phyloP scores from a whole-genome alignment of 331 rosid species.

The Stylosanthes scabra region DNA sequence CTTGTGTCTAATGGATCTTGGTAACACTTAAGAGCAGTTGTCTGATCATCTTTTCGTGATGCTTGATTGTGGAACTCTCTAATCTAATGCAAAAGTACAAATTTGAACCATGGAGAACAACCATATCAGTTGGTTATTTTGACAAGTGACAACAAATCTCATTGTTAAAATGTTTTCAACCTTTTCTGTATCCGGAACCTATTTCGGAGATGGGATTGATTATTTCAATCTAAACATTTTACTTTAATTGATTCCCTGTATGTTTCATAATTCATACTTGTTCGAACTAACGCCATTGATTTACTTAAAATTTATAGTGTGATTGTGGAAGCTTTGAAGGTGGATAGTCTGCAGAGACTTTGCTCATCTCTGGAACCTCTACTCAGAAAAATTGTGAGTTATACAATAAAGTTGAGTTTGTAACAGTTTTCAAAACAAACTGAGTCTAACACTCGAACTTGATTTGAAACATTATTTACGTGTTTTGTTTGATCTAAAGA shows the following conservation, averaged over 20 bases:
- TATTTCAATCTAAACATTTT: slow-evolving; percentile 24
- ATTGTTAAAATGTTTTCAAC: not conserved
- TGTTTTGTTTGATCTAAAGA: slow-evolving; percentile 7
- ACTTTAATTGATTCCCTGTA: not conserved
- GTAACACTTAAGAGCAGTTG: slow-evolving; percentile 10
- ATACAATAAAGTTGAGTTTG: not conserved
- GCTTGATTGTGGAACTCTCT: slow-evolving; percentile 12
- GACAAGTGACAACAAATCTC: not conserved
- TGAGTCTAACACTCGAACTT: not conserved
- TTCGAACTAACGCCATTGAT: slow-evolving; percentile 36
- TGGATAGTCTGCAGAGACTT: slow-evolving; percentile 85
- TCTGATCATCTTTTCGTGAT: slow-evolving; percentile 1
- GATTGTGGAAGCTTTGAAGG: slow-evolving; percentile 88
- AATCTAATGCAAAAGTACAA: not conserved
- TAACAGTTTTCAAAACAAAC: not conserved
- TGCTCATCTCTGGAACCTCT: slow-evolving; percentile 87
- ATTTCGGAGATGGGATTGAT: not conserved
- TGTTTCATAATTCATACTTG: slow-evolving; percentile 30
- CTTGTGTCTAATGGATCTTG: slow-evolving; percentile 24
- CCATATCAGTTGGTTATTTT: slow-evolving; percentile 15
- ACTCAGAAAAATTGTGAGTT: slow-evolving; percentile 88
- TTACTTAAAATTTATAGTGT: slow-evolving; percentile 59
- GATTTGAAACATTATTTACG: not conserved
- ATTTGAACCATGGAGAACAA: not conserved
- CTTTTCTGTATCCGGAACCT: not conserved